Evolutionary conservation across 169 alveolate genomes (phyloP), one percentile per base, ranked within the genome.

Genomic region (Plasmodium adleri): DNA sequence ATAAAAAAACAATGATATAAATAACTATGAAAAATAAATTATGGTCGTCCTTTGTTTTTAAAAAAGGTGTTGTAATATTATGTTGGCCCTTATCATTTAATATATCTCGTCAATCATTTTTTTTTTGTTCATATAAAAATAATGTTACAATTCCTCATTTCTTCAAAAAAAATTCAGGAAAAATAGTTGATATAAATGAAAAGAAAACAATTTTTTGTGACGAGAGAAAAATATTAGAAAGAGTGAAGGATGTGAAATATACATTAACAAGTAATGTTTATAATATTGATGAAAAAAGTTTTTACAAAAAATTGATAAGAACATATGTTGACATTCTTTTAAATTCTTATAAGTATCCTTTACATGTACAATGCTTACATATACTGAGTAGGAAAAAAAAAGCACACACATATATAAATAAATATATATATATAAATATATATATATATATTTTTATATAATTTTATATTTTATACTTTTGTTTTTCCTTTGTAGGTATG

Each of bases 251-350:
- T 20, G 28, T 49, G 0, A 26, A n/a, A 20, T 63, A 76, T 56
- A 64, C 76, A 45, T 24, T 43, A 50, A 50, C 8, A 10, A 39
- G 54, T 2, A 56, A 43, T 43, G 20, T 32, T 24, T 26, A 76
- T 13, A 26, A 56, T 64, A 58, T 39, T 49, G 43, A 76, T 49
- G 71, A 64, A 32, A 17, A 32, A 12, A 67, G 52, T 39, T 64
- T 76, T 22, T 76, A 15, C 52, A 72, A 76, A 7, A 76, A 75
- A 47, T 75, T 76, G 39, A 76, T 76, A 24, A 63, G n/a, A 68
- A 64, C 49, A 63, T 76, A 76, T 70, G 76, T 76, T 17, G 88
- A 76, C n/a, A 50, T 76, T 58, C 45, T 76, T 63, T 76, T 76
- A 5, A 62, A 76, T 17, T 76, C 2, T 22, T 15, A n/a, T 10